A percentile compares a stretch with the other conserved stretches of the same genome.
These are phyloP conservation scores for Quercus parvula DNA, from an alignment of 306 rosid species.

Conservation along the genomic window DNA sequence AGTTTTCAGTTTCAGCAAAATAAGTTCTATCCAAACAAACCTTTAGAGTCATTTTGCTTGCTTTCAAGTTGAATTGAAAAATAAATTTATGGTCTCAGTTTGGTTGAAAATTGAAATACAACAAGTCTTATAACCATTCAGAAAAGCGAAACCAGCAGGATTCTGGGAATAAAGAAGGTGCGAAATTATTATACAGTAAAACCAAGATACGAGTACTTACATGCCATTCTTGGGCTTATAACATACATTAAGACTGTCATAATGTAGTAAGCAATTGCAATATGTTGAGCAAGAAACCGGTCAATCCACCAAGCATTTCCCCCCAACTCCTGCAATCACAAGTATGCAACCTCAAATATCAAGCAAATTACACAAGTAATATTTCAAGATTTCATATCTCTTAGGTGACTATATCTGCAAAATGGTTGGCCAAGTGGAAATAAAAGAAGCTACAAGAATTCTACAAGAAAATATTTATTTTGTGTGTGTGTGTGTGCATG, in stretches of 20 bases:
- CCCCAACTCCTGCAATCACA: conserved; percentile 86
- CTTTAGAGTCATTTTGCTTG: background rate
- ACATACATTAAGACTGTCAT: conserved; percentile 79
- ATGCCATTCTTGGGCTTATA: conserved; percentile 97
- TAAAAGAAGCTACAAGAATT: too few relatives aligned
- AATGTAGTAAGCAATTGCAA: conserved; percentile 71
- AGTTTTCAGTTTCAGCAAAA: too few relatives aligned
- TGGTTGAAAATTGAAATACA: background rate
- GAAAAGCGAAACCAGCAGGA: conserved; percentile 9
- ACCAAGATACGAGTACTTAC: conserved; percentile 49
- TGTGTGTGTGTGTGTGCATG: background rate
- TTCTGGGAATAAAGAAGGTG: background rate
- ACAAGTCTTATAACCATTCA: background rate
- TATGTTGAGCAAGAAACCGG: conserved; percentile 95
- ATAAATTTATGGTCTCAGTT: background rate
- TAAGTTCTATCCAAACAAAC: too few relatives aligned
- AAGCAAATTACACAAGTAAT: conserved; percentile 10
- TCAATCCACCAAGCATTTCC: conserved; percentile 98
- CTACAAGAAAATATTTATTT: too few relatives aligned
- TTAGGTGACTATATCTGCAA: background rate
- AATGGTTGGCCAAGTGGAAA: background rate
- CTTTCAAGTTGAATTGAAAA: background rate
- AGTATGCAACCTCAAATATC: conserved; percentile 2
- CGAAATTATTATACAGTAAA: conserved; percentile 5
- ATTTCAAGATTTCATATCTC: background rate